A percentile compares a stretch with the other conserved stretches of the same genome.
phyloP scores from a whole-genome alignment of 768 basidiomycete genomes.

The Hemileccinum impolitum region DNA sequence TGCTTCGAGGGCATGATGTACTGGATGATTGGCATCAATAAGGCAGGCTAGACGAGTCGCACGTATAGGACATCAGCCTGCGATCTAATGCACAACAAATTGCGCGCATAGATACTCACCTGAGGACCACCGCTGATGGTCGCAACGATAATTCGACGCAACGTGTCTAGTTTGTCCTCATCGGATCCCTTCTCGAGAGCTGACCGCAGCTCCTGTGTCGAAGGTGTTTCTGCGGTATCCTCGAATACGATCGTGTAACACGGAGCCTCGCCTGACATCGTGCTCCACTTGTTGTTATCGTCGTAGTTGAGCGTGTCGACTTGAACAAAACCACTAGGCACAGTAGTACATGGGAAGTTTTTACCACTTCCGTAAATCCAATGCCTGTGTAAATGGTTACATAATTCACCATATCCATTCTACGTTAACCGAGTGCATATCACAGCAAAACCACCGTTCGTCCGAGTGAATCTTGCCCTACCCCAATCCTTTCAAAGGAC shows the following conservation, averaged over 20 bases:
- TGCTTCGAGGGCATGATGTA: slow-evolving; percentile 93
- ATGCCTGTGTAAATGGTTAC: no score
- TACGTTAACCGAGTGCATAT: no score
- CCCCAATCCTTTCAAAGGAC: no score
- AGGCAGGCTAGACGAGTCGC: slow-evolving; percentile 52
- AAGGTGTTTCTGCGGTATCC: slow-evolving; percentile 67
- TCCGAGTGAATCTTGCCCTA: no score
- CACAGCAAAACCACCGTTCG: no score
- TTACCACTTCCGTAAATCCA: no score
- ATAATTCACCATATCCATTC: no score
- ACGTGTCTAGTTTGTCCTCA: slow-evolving; percentile 94
- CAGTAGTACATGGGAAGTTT: no score
- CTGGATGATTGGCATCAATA: slow-evolving; percentile 99
- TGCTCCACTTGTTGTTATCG: slow-evolving; percentile 11
- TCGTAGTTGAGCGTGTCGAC: slow-evolving; percentile 10
- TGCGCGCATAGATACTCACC: slow-evolving; percentile 42
- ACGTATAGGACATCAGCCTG: background rate
- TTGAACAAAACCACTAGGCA: no score
- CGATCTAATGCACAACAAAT: background rate
- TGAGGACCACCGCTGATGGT: slow-evolving; percentile 95
- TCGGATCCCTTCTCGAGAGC: slow-evolving; percentile 93
- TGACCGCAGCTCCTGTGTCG: slow-evolving; percentile 77
- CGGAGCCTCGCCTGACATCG: slow-evolving; percentile 48
- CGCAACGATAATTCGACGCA: slow-evolving; percentile 89
- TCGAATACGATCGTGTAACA: slow-evolving; percentile 82